Evolutionary conservation across 2,329 filamentous ascomycete genomes (phyloP).

Genomic region (Chalaropsis thielavioides): DNA sequence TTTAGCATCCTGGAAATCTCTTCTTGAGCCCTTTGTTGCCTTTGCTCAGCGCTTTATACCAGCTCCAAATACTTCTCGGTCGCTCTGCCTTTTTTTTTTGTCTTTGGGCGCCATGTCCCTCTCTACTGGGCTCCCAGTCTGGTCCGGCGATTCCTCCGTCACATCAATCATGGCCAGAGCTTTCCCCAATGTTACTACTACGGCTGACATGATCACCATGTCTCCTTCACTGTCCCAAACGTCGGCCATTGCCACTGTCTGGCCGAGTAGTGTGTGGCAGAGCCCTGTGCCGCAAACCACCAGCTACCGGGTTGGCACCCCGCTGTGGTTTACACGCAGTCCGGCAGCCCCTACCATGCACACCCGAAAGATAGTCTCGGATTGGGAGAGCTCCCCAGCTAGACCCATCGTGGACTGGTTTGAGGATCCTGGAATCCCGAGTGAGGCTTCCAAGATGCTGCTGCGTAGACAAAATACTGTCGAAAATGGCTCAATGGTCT

Average conservation of each 20-base stretch:
- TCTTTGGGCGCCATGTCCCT: not conserved
- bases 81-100: not conserved
- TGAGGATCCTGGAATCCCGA: not conserved
- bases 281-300: not conserved
- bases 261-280: not conserved
- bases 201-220: not conserved
- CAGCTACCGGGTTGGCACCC: slow-evolving; percentile 6
- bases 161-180: not conserved
- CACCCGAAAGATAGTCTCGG: not conserved
- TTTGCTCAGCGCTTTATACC: too few species aligned
- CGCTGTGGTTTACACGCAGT: slow-evolving; percentile 3
- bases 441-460: not conserved
- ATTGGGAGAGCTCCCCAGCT: not conserved
- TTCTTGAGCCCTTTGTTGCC: too few species aligned
- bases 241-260: not conserved
- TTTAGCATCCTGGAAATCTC: too few species aligned
- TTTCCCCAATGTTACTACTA: not conserved
- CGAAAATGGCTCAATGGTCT: not conserved
- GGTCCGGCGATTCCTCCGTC: not conserved
- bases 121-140: not conserved
- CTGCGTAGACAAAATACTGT: not conserved
- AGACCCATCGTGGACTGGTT: not conserved
- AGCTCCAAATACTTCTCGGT: too few species aligned
- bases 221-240: not conserved
- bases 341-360: not conserved